Conservation (phyloP, 192 early-diverging fungal species). For the Backusella mclennaniae region DNA sequence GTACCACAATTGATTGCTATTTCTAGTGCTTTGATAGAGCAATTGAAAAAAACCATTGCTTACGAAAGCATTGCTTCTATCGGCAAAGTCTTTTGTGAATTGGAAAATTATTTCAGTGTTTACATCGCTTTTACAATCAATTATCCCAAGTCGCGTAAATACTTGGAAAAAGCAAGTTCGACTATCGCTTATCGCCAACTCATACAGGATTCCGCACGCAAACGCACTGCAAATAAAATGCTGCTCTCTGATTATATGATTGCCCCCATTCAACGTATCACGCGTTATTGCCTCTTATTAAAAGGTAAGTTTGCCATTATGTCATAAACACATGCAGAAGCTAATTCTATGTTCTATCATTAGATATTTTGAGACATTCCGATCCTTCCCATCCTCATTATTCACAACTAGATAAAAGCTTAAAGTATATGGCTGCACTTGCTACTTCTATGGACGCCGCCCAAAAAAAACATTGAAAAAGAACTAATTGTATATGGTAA, state of each 20-base stretch:
- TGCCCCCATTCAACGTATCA: conserved; percentile 74
- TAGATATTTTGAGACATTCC: conserved; percentile 37
- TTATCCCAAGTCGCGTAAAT: conserved; percentile 19
- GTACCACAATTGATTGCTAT: conserved; percentile 32
- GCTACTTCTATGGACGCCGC: conserved; percentile 31
- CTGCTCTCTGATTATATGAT: conserved; percentile 70
- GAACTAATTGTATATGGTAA: neutral
- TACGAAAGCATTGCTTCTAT: conserved; percentile 8
- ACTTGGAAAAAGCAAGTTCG: conserved; percentile 21
- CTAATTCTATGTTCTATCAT: neutral
- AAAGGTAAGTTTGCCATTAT: conserved; percentile 32
- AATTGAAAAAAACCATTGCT: conserved; percentile 6
- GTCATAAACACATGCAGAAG: neutral
- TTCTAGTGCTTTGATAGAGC: conserved; percentile 19
- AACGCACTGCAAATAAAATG: conserved; percentile 46
- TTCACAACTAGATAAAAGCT: conserved; percentile 14
- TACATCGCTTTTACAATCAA: conserved; percentile 33
- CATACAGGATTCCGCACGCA: conserved; percentile 33
- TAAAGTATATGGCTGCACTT: conserved; percentile 26
- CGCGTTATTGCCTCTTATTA: conserved; percentile 68
- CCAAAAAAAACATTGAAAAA: neutral
- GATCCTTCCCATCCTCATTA: conserved; percentile 19
- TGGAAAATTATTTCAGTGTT: conserved; percentile 26
- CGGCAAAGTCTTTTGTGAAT: conserved; percentile 30
- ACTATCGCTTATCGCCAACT: conserved; percentile 30